A percentile compares a stretch with the other conserved stretches of the same genome.
Conservation (phyloP, 1,284 basidiomycete genomes). For the Bjerkandera adusta region DNA sequence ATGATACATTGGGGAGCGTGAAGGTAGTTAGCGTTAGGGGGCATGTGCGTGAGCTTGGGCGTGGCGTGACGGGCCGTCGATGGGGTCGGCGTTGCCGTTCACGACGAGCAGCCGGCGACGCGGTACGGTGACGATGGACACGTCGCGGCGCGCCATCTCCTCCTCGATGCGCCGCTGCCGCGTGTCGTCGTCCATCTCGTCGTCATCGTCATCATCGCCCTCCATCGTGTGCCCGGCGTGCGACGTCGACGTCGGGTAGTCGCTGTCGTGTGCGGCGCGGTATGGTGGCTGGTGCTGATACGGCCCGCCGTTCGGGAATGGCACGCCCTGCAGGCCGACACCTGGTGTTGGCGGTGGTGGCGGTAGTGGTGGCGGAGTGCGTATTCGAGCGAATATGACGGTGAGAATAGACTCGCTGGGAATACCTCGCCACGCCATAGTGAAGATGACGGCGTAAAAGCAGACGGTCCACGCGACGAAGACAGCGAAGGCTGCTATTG, state of each 20-base stretch:
- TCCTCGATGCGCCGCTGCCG: slow-evolving; percentile 73
- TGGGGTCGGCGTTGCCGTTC: slow-evolving; percentile 58
- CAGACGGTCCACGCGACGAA: slow-evolving; percentile 60
- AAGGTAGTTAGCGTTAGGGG: slow-evolving; percentile 5
- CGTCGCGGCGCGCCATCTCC: slow-evolving; percentile 74
- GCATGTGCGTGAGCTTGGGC: slow-evolving; percentile 11
- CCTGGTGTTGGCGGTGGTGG: slow-evolving; percentile 36
- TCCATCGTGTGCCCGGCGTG: slow-evolving; percentile 26
- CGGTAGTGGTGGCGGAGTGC: slow-evolving; percentile 26
- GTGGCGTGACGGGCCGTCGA: slow-evolving; percentile 6
- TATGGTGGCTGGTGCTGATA: slow-evolving; percentile 63
- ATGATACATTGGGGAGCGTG: slow-evolving; percentile 13
- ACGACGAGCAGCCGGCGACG: slow-evolving; percentile 69
- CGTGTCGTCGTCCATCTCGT: slow-evolving; percentile 69
- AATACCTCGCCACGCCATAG: slow-evolving; percentile 53
- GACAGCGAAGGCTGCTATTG: slow-evolving; percentile 54
- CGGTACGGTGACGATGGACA: slow-evolving; percentile 78
- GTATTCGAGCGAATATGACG: slow-evolving; percentile 45
- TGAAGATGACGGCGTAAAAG: slow-evolving; percentile 54
- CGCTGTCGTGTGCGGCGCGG: slow-evolving; percentile 47
- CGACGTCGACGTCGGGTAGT: slow-evolving; percentile 33
- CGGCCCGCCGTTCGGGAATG: slow-evolving; percentile 50
- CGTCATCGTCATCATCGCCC: slow-evolving; percentile 58
- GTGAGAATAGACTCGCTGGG: slow-evolving; percentile 59
- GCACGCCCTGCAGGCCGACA: slow-evolving; percentile 41